Conservation (phyloP, 768 basidiomycete genomes). For the Mycena capillaripes region DNA sequence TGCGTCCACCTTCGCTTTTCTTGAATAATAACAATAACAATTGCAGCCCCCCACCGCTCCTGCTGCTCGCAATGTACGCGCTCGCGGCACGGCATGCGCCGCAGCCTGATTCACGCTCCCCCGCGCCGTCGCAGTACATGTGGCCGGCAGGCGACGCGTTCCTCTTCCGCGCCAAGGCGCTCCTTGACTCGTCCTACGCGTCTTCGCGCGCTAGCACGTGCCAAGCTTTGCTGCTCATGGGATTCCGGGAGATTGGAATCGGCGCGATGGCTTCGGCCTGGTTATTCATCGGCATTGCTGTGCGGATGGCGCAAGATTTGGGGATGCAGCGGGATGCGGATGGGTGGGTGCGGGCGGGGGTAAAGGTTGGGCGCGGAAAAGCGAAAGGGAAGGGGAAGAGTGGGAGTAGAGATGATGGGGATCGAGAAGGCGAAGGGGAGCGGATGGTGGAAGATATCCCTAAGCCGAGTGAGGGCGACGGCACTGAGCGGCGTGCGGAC, state of each 20-base stretch:
- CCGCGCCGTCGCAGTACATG: slow-evolving; percentile 58
- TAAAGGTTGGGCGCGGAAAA: slow-evolving; percentile 50
- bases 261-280: slow-evolving; percentile 92
- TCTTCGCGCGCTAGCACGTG: slow-evolving; percentile 81
- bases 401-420: neutral
- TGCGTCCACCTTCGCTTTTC: slow-evolving; percentile 37
- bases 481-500: slow-evolving; percentile 5
- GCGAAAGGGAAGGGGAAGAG: neutral
- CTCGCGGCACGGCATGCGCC: slow-evolving; percentile 81
- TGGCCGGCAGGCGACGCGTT: slow-evolving; percentile 87
- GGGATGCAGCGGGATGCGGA: slow-evolving; percentile 88
- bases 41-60: slow-evolving; percentile 68
- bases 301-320: slow-evolving; percentile 93
- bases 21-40: slow-evolving; percentile 17
- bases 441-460: neutral
- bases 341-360: slow-evolving; percentile 75
- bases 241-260: slow-evolving; percentile 89
- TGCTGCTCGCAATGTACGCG: slow-evolving; percentile 88
- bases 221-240: slow-evolving; percentile 85
- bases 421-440: slow-evolving; percentile 21
- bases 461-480: neutral
- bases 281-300: slow-evolving; percentile 89
- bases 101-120: slow-evolving; percentile 47
- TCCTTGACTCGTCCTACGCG: slow-evolving; percentile 78
- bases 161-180: slow-evolving; percentile 73